Percentiles rank a stretch among this genome's conserved stretches.
These are phyloP conservation scores for Fusarium nematophilum DNA, from an alignment of 2,329 filamentous ascomycete genomes.

Conservation along the genomic window DNA sequence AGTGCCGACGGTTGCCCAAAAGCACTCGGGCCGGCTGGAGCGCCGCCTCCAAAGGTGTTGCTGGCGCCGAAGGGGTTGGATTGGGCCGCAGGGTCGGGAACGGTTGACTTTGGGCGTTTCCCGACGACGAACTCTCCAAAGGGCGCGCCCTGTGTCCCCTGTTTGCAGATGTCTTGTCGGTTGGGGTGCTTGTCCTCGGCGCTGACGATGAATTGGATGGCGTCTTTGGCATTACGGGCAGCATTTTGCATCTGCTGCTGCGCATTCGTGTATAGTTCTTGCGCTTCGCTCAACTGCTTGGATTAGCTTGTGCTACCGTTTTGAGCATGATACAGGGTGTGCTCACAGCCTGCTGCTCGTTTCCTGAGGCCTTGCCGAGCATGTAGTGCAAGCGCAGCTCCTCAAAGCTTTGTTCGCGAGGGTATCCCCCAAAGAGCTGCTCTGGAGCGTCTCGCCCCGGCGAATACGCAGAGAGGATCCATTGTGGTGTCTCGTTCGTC, in stretches of 20 bases:
- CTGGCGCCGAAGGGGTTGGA: constrained; percentile 57
- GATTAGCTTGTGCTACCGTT: constrained; percentile 28
- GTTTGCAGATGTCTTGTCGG: constrained; percentile 71
- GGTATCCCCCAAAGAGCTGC: constrained; percentile 83
- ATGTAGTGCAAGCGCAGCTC: constrained; percentile 85
- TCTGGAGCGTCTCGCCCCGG: constrained; percentile 81
- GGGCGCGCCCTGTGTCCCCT: constrained; percentile 56
- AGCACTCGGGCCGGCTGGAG: constrained; percentile 42
- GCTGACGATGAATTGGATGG: constrained; percentile 75
- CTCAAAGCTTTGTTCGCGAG: constrained; percentile 87
- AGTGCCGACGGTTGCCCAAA: constrained; percentile 52
- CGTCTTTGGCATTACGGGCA: constrained; percentile 75
- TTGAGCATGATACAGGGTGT: not conserved
- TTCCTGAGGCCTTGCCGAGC: constrained; percentile 68
- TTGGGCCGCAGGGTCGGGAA: constrained; percentile 44
- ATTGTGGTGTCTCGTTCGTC: constrained; percentile 77
- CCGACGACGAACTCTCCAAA: constrained; percentile 59
- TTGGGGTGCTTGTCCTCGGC: constrained; percentile 80
- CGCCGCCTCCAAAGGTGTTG: constrained; percentile 45
- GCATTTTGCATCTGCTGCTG: constrained; percentile 79
- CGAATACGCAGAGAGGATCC: constrained; percentile 88
- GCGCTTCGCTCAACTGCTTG: constrained; percentile 68
- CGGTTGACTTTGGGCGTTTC: constrained; percentile 44
- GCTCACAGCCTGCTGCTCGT: constrained; percentile 64
- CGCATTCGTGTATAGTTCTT: constrained; percentile 71